A percentile compares a stretch with the other conserved stretches of the same genome.
These are phyloP conservation scores for Tuber calosporum DNA, from an alignment of 495 filamentous ascomycete species.

Conservation along the genomic window DNA sequence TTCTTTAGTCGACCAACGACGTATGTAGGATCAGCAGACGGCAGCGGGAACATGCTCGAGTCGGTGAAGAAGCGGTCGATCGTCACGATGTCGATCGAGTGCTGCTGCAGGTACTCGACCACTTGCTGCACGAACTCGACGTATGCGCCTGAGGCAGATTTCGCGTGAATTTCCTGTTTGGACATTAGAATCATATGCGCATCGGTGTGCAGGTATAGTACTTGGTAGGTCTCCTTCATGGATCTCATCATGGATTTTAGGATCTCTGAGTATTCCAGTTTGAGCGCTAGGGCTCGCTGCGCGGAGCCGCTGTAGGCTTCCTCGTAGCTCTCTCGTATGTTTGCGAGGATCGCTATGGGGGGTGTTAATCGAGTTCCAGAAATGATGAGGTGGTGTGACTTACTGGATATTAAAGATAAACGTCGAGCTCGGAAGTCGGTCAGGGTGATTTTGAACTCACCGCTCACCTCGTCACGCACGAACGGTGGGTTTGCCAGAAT, in stretches of 20 bases:
- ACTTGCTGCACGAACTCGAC: conserved; percentile 61
- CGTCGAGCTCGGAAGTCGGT: conserved; percentile 55
- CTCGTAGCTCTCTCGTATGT: conserved; percentile 56
- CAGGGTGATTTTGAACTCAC: conserved; percentile 49
- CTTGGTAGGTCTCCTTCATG: conserved; percentile 64
- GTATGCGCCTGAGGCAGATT: conserved; percentile 49
- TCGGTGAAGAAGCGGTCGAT: conserved; percentile 65
- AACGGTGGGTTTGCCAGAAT: conserved; percentile 61
- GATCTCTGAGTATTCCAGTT: conserved; percentile 52
- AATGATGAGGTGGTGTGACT: background rate
- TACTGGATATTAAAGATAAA: conserved; percentile 54
- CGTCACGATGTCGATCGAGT: conserved; percentile 55
- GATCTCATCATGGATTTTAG: conserved; percentile 55
- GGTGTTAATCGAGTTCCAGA: conserved; percentile 13
- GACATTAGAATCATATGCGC: conserved; percentile 8
- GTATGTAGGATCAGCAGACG: conserved; percentile 59
- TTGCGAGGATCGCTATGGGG: conserved; percentile 49
- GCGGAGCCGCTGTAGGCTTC: conserved; percentile 37
- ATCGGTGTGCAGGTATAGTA: conserved; percentile 46
- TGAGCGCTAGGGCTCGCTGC: conserved; percentile 43
- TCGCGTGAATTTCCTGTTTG: conserved; percentile 27
- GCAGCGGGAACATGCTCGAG: conserved; percentile 58
- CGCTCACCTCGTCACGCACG: conserved; percentile 43
- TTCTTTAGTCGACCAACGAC: conserved; percentile 60
- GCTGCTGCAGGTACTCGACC: conserved; percentile 58